These are phyloP conservation scores for Kalmusia sp. DNA, from an alignment of 2,329 filamentous ascomycete genomes.

Conservation along the genomic window DNA sequence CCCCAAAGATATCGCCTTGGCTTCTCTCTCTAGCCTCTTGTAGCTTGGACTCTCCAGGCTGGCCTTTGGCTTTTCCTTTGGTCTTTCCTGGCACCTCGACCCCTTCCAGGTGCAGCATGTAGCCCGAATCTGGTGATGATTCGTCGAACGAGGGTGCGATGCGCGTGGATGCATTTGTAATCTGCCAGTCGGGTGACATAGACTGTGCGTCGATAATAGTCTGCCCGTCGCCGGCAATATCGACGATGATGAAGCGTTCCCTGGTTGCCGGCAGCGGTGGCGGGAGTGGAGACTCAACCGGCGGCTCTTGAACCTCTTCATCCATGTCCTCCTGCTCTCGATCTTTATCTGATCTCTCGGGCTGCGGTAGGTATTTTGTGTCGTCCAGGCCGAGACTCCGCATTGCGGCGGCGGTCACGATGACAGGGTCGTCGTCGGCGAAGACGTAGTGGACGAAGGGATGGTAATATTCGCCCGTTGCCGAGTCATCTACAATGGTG, in stretches of 20 bases:
- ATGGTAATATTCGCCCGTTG: slow-evolving; percentile 78
- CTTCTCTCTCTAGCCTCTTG: slow-evolving; percentile 37
- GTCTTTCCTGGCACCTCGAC: slow-evolving; percentile 43
- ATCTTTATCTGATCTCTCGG: slow-evolving; percentile 27
- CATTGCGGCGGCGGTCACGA: slow-evolving; percentile 71
- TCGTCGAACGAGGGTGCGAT: slow-evolving; percentile 70
- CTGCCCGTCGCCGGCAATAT: slow-evolving; percentile 55
- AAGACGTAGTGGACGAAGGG: slow-evolving; percentile 93
- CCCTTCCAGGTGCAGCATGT: slow-evolving; percentile 71
- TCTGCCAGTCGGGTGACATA: slow-evolving; percentile 76
- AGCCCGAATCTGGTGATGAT: slow-evolving; percentile 48
- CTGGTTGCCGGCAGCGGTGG: slow-evolving; percentile 54
- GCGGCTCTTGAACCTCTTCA: slow-evolving; percentile 29
- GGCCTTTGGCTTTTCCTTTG: slow-evolving; percentile 39
- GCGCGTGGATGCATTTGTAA: slow-evolving; percentile 60
- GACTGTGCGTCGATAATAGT: slow-evolving; percentile 73
- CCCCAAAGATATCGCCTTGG: slow-evolving; percentile 43
- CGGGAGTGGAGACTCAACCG: slow-evolving; percentile 52
- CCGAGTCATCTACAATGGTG: slow-evolving; percentile 78
- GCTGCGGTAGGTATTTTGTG: slow-evolving; percentile 46
- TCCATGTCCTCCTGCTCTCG: slow-evolving; percentile 26
- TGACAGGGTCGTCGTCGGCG: slow-evolving; percentile 84
- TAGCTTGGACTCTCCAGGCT: slow-evolving; percentile 34
- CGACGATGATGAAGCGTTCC: slow-evolving; percentile 65
- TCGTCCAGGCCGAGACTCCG: slow-evolving; percentile 59